phyloP scores from a whole-genome alignment of 345 rosid species.

The Boechera divaricarpa region DNA sequence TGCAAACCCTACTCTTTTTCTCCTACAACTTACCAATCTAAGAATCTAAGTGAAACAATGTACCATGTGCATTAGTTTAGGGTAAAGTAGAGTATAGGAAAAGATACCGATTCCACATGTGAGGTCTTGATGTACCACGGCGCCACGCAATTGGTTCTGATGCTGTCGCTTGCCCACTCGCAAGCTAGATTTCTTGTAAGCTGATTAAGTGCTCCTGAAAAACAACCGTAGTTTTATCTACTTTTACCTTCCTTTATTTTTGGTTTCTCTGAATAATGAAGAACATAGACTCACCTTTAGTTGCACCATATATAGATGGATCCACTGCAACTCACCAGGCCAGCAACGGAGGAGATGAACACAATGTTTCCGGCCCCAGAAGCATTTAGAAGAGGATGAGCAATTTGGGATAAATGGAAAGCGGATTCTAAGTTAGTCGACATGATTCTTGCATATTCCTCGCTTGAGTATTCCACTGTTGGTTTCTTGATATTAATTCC shows the following conservation, averaged over 20 bases:
- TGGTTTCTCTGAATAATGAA: not conserved
- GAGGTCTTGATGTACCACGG: conserved; percentile 91
- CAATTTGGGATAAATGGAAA: conserved; percentile 79
- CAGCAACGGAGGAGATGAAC: conserved; percentile 85
- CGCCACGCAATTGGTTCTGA: conserved; percentile 76
- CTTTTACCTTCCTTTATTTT: not conserved
- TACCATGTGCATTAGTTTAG: not conserved
- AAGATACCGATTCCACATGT: conserved; percentile 57
- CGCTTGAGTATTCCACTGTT: conserved; percentile 67
- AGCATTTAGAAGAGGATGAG: conserved; percentile 83
- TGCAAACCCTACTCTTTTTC: not conserved
- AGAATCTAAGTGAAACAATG: conserved; percentile 4
- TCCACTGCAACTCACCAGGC: conserved; percentile 55
- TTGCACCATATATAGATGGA: conserved; percentile 62
- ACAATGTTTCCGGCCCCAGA: conserved; percentile 81
- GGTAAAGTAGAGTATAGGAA: too few relatives aligned
- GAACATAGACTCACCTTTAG: conserved; percentile 59
- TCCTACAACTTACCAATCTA: not conserved
- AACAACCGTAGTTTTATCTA: not conserved
- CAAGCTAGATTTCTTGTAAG: conserved; percentile 84
- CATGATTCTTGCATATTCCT: conserved; percentile 64
- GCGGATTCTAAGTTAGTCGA: conserved; percentile 79
- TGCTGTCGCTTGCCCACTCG: conserved; percentile 91
- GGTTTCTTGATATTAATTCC: conserved; percentile 88
- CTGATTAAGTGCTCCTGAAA: conserved; percentile 78